These are phyloP conservation scores for Beauveria sp. DNA, from an alignment of 2,329 filamentous ascomycete species.

Conservation along the genomic window DNA sequence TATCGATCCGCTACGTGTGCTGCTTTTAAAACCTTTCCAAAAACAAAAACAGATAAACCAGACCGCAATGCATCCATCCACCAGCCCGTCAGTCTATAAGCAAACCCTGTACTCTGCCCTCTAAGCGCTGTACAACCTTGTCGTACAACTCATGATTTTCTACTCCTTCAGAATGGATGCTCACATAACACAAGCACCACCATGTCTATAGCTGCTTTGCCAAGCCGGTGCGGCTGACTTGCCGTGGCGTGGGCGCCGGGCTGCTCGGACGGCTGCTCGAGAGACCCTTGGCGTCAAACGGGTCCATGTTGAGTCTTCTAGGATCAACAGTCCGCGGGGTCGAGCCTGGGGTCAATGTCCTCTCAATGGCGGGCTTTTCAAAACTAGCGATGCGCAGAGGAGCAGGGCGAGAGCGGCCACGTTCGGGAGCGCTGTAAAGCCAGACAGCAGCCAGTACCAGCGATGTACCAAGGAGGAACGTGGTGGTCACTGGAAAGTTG, in stretches of 20 bases:
- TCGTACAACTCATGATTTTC: background rate
- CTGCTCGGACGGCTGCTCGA: conserved; percentile 41
- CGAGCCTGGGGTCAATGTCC: conserved; percentile 29
- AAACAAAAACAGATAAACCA: background rate
- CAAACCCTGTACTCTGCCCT: background rate
- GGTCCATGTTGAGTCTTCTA: conserved; percentile 30
- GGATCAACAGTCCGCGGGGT: conserved; percentile 25
- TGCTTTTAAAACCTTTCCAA: background rate
- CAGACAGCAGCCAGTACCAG: conserved; percentile 78
- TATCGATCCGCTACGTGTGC: conserved; percentile 2
- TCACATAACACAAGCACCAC: no score
- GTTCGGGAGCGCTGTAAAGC: conserved; percentile 67
- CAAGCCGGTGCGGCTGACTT: conserved; percentile 31
- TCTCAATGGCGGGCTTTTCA: conserved; percentile 64
- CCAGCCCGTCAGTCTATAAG: background rate
- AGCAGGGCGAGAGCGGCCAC: conserved; percentile 46
- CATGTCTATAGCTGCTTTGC: conserved; percentile 3
- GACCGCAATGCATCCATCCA: background rate
- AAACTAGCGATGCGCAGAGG: conserved; percentile 64
- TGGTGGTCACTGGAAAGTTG: conserved; percentile 63
- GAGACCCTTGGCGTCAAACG: conserved; percentile 31
- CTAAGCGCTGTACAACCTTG: background rate
- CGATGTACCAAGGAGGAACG: conserved; percentile 74
- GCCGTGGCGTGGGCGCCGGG: conserved; percentile 33
- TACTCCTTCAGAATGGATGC: background rate